Evolutionary conservation across 345 rosid species (phyloP), one percentile per base, ranked within the genome.

Genomic region (Rhodamnia argentea): DNA sequence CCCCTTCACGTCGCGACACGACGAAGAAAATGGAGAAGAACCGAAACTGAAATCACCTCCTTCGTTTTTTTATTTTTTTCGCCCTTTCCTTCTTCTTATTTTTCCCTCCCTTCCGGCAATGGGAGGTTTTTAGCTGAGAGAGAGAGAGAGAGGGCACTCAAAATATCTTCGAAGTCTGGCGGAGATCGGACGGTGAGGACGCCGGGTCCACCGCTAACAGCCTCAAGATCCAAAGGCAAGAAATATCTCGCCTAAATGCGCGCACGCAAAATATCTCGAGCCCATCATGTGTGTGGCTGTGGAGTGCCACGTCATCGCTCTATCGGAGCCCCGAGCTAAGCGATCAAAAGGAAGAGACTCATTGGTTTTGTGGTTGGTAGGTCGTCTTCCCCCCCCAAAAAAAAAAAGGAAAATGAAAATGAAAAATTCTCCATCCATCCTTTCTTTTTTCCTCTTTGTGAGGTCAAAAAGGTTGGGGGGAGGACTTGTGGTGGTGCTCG

Each of bases 251-350:
- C 26, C 16, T 50, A 75, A 23, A 47, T 22, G 40, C 52, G 32
- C 24, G 58, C 83, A 9, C 75, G 85, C 3, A 53, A 85, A 93
- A 94, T 92, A 94, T 93, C 95, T 92, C 26, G 82, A 44, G 83
- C 47, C n/a, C 37, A 44, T 40, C 85, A 20, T 64, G 50, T 89
- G 90, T 87, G 91, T 85, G 94, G 93, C 90, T 88, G 89, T 83
- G 87, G 85, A 74, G 82, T 84, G 92, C 93, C 95, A 92, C 87
- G 90, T 93, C 92, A 93, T 84, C 90, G 50, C 26, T 54, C 75
- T 54, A 83, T 70, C 86, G 55, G 83, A 11, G 85, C 42, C 51
- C 57, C 76, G 22, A 32, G 58, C 62, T 74, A 83, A 54, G 58
- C 88, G 86, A 86, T 87, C 88, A 57, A 81, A 76, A 57, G 51